Conservation (phyloP, 2,329 filamentous ascomycete species). For the Neopestalotiopsis sp. region DNA sequence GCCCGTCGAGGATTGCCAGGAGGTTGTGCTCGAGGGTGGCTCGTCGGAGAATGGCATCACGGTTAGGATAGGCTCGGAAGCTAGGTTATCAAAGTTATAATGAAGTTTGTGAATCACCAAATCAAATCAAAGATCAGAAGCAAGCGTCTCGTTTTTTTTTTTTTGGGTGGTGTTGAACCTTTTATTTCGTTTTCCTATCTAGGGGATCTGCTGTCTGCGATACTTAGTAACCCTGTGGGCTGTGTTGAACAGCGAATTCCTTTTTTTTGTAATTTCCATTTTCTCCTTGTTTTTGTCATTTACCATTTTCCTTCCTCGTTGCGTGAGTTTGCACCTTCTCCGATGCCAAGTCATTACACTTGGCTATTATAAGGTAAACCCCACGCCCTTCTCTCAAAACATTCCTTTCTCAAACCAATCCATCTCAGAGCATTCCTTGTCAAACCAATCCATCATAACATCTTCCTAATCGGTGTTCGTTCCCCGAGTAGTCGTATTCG, state of each 20-base stretch:
- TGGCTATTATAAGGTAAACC: not conserved
- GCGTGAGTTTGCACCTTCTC: not conserved
- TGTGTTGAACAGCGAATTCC: not conserved
- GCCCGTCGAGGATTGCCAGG: constrained; percentile 84
- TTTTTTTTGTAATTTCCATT: not conserved
- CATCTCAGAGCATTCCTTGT: not conserved
- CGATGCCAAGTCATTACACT: not conserved
- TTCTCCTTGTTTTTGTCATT: not conserved
- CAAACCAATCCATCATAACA: not conserved
- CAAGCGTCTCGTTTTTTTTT: not conserved
- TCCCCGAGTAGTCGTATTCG: too few species aligned
- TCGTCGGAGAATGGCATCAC: constrained; percentile 34
- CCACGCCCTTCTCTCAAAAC: not conserved
- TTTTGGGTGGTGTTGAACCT: not conserved
- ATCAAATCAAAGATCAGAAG: not conserved
- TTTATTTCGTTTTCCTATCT: not conserved
- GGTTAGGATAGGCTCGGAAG: constrained; percentile 28
- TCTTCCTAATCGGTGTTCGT: too few species aligned
- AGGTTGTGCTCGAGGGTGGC: constrained; percentile 54
- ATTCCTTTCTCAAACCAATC: not conserved
- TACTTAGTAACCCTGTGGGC: not conserved
- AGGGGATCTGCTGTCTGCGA: not conserved
- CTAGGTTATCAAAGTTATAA: constrained; percentile 24
- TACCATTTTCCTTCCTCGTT: constrained; percentile 11
- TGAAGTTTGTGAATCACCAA: not conserved